Evolutionary conservation across 192 early-diverging fungal species (phyloP).

Genomic region (Anaeromyces robustus): DNA sequence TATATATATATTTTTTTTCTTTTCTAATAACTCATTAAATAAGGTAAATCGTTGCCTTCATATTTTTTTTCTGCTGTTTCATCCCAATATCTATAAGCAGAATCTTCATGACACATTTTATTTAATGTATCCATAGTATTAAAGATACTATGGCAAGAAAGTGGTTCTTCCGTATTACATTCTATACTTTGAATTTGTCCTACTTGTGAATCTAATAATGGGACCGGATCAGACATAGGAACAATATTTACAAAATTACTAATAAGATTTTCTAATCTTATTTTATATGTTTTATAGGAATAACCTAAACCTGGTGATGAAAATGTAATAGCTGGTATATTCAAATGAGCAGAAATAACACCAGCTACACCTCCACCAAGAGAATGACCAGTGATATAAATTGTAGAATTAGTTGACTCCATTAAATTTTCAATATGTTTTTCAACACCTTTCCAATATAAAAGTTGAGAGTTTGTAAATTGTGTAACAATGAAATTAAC

Average conservation of each 20-base stretch:
- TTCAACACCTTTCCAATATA: background rate
- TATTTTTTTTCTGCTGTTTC: background rate
- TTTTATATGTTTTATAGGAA: background rate
- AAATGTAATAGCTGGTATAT: background rate
- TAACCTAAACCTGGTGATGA: background rate
- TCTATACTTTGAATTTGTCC: background rate
- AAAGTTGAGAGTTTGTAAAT: background rate
- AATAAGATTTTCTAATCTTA: background rate
- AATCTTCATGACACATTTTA: background rate
- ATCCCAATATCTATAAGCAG: background rate
- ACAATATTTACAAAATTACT: background rate
- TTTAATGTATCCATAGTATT: background rate
- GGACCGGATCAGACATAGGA: background rate
- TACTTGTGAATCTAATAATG: background rate
- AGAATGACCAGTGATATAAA: background rate
- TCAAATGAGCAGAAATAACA: background rate
- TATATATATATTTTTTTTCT: too few species aligned
- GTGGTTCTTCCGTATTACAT: background rate
- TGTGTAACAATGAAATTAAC: background rate
- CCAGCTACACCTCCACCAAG: background rate
- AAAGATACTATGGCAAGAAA: background rate
- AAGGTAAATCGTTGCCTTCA: background rate
- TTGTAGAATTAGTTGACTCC: background rate
- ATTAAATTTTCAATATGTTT: background rate
- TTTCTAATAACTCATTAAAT: background rate